Conservation (phyloP, 176 grass and related monocot genomes). For the Echinochloa phyllopogon region DNA sequence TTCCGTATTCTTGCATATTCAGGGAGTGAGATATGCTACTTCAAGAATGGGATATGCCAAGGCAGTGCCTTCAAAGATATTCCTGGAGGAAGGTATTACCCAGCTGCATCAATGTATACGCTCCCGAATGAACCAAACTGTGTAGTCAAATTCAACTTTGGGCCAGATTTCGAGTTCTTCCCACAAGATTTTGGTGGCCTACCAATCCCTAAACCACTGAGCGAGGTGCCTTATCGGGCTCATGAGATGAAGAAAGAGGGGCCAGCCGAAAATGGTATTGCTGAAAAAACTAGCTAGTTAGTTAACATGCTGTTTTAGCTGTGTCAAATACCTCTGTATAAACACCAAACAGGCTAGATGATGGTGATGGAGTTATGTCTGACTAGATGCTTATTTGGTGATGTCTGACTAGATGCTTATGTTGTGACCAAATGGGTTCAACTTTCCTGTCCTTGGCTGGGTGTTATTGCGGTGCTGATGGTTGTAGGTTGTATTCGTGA, state of each 20-base stretch:
- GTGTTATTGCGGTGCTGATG: not conserved
- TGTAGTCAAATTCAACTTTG: slow-evolving; percentile 87
- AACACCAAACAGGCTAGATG: not conserved
- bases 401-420: not conserved
- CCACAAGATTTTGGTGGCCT: slow-evolving; percentile 71
- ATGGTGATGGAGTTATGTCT: not conserved
- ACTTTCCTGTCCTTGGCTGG: not conserved
- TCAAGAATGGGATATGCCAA: slow-evolving; percentile 82
- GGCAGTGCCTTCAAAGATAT: slow-evolving; percentile 79
- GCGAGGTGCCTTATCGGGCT: slow-evolving; percentile 64
- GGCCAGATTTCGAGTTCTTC: slow-evolving; percentile 74
- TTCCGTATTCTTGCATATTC: slow-evolving; percentile 30
- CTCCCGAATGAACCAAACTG: slow-evolving; percentile 77
- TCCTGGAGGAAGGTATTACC: slow-evolving; percentile 84
- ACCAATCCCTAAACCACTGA: slow-evolving; percentile 67
- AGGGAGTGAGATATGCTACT: slow-evolving; percentile 92
- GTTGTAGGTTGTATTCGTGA: not conserved
- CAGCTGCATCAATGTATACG: slow-evolving; percentile 87
- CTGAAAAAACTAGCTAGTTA: slow-evolving; percentile 67
- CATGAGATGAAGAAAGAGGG: slow-evolving; percentile 60
- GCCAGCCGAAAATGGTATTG: slow-evolving; percentile 67
- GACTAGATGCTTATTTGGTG: slow-evolving; percentile 6
- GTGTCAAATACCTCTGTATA: not conserved
- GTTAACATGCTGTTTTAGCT: slow-evolving; percentile 34
- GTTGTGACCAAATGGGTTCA: not conserved